A percentile compares a stretch with the other conserved stretches of the same genome.
phyloP scores from a whole-genome alignment of 1,284 basidiomycete species.

The Psilocybe mexicana region DNA sequence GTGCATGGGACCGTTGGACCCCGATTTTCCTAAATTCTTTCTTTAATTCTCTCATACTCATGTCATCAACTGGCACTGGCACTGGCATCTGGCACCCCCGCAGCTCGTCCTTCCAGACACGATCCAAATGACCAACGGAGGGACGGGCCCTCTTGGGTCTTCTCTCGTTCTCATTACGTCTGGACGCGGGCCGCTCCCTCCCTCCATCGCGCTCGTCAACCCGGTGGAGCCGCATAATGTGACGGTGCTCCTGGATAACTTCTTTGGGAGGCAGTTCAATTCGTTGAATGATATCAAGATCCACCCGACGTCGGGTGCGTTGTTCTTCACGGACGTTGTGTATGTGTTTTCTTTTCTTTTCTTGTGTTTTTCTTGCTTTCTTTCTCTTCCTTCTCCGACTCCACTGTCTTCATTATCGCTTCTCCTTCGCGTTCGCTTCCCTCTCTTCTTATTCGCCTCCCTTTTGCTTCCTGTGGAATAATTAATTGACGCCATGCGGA shows the following conservation, averaged over 20 bases:
- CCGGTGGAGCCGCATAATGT: constrained; percentile 61
- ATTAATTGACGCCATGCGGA: background rate
- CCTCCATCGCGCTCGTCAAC: constrained; percentile 67
- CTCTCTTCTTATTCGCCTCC: too few species aligned
- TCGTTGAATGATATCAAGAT: constrained; percentile 79
- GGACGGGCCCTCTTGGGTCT: constrained; percentile 65
- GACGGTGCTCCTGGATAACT: constrained; percentile 69
- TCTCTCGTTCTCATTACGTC: constrained; percentile 67
- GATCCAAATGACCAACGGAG: constrained; percentile 74
- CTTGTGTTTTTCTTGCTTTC: background rate
- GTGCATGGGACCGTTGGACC: too few species aligned
- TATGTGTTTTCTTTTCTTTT: constrained; percentile 34
- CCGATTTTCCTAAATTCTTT: too few species aligned
- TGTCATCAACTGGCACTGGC: too few species aligned
- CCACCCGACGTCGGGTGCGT: constrained; percentile 56
- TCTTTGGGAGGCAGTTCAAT: constrained; percentile 78
- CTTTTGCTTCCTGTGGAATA: too few species aligned
- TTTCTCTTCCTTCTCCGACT: too few species aligned
- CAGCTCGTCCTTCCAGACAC: constrained; percentile 50
- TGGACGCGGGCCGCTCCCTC: constrained; percentile 63
- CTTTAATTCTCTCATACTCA: background rate
- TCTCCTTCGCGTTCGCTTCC: too few species aligned
- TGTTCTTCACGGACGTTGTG: constrained; percentile 75
- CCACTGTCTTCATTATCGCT: too few species aligned
- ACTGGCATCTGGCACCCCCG: too few species aligned